Conservation (phyloP, 2,329 filamentous ascomycete species). For the Davidsoniella virescens region DNA sequence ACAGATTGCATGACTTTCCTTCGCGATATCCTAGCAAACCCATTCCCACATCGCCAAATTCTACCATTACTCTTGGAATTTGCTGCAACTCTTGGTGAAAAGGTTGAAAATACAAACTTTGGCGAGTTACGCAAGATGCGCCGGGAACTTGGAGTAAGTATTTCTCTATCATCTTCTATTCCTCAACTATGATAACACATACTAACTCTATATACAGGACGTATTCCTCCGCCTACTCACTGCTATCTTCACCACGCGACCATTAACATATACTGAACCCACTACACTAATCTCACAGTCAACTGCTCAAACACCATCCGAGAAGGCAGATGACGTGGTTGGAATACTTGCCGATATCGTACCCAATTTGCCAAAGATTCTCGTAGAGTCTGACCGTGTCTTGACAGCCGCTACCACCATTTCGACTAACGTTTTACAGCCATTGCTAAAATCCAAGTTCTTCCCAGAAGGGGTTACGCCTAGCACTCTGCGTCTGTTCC, state of each 20-base stretch:
- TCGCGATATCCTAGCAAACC: slow-evolving; percentile 78
- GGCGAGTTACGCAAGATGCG: slow-evolving; percentile 88
- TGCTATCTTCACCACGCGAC: slow-evolving; percentile 84
- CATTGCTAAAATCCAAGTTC: slow-evolving; percentile 63
- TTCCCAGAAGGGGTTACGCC: slow-evolving; percentile 75
- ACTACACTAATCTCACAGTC: slow-evolving; percentile 19
- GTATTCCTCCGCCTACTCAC: slow-evolving; percentile 75
- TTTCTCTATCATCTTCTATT: not conserved
- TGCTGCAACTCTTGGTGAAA: slow-evolving; percentile 75
- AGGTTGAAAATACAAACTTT: slow-evolving; percentile 95
- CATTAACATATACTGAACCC: slow-evolving; percentile 53
- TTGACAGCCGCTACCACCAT: slow-evolving; percentile 63
- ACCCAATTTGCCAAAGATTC: slow-evolving; percentile 63
- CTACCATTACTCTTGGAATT: slow-evolving; percentile 77
- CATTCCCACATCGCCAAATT: slow-evolving; percentile 85
- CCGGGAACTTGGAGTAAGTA: slow-evolving; percentile 65
- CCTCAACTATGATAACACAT: not conserved
- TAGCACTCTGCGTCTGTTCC: slow-evolving; percentile 54
- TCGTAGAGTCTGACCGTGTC: slow-evolving; percentile 75
- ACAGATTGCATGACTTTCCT: slow-evolving; percentile 82
- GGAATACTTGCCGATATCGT: slow-evolving; percentile 64
- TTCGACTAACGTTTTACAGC: slow-evolving; percentile 66
- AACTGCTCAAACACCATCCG: slow-evolving; percentile 21
- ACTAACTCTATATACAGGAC: slow-evolving; percentile 38
- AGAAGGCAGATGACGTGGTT: slow-evolving; percentile 58